Percentiles rank a stretch among this genome's conserved stretches.
Conservation (phyloP, 148 eudicot genomes). For the Limonium bicolor region DNA sequence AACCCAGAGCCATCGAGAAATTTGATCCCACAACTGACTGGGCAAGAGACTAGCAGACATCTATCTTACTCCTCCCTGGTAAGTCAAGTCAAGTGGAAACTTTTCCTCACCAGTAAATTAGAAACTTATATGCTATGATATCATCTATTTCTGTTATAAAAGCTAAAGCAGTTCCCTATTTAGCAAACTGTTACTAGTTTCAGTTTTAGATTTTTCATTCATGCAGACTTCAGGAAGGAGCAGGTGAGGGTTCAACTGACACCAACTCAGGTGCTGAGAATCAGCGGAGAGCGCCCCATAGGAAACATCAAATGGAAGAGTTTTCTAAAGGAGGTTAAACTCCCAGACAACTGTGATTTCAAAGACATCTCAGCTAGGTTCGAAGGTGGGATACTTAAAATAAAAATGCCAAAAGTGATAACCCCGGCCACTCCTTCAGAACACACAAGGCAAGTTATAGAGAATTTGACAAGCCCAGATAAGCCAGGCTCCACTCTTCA, state of each 20-base stretch:
- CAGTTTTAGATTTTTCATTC: too few relatives aligned
- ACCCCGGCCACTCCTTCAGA: constrained; percentile 8
- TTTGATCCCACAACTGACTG: too few relatives aligned
- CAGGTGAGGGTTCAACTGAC: constrained; percentile 4
- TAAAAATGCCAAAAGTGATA: constrained; percentile 5
- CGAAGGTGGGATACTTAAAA: neutral
- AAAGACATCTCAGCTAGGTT: constrained; percentile 7
- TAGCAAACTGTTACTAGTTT: too few relatives aligned
- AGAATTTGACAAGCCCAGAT: neutral
- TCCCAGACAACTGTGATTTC: constrained; percentile 2
- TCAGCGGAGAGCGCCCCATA: constrained; percentile 5
- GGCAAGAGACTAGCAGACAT: too few relatives aligned
- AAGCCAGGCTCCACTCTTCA: constrained; percentile 1
- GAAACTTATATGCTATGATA: too few relatives aligned
- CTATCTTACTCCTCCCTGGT: too few relatives aligned
- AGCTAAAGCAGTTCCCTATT: too few relatives aligned
- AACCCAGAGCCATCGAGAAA: too few relatives aligned
- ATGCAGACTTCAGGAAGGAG: constrained; percentile 8
- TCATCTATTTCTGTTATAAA: too few relatives aligned
- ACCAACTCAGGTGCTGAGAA: constrained; percentile 5
- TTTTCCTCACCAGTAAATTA: too few relatives aligned
- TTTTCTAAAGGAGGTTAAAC: neutral
- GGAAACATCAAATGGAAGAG: constrained; percentile 5
- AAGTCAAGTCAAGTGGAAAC: too few relatives aligned
- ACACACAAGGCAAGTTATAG: too few relatives aligned